Conservation (phyloP, 805 yeast species). For the Metschnikowia drakensbergensis region DNA sequence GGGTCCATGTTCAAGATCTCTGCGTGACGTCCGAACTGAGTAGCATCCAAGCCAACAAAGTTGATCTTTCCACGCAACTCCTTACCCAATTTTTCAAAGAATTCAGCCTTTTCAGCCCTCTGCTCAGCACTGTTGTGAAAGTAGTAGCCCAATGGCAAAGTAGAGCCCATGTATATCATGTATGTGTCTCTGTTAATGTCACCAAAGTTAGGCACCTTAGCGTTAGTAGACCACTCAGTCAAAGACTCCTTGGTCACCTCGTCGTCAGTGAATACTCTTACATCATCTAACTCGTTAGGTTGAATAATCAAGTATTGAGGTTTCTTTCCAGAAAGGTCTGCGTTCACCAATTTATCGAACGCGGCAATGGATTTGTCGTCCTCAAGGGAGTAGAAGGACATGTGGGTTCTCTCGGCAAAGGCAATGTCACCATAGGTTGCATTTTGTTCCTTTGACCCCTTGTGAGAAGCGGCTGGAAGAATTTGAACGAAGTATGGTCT, state of each 20-base stretch:
- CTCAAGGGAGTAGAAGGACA: constrained; percentile 54
- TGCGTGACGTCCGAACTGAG: constrained; percentile 79
- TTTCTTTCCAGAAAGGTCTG: constrained; percentile 23
- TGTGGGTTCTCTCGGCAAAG: constrained; percentile 56
- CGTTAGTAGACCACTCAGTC: constrained; percentile 49
- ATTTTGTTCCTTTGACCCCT: constrained; percentile 30
- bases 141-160: constrained; percentile 80
- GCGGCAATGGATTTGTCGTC: constrained; percentile 37
- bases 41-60: constrained; percentile 86
- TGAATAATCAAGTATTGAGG: constrained; percentile 47
- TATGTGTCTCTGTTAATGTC: constrained; percentile 82
- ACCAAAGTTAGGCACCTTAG: constrained; percentile 79
- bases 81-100: constrained; percentile 64
- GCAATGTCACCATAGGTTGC: constrained; percentile 64
- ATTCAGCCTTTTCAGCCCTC: constrained; percentile 50
- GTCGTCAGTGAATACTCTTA: constrained; percentile 44
- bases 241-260: constrained; percentile 31
- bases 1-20: constrained; percentile 78
- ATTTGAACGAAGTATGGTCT: constrained; percentile 59
- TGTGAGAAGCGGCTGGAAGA: constrained; percentile 27
- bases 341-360: constrained; percentile 31
- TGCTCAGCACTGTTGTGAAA: constrained; percentile 73
- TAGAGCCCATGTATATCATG: constrained; percentile 65
- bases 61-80: constrained; percentile 73
- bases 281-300: constrained; percentile 40